A percentile compares a stretch with the other conserved stretches of the same genome.
Evolutionary conservation across 2,329 filamentous ascomycete genomes (phyloP).

Genomic region (Diaporthe caulivora): DNA sequence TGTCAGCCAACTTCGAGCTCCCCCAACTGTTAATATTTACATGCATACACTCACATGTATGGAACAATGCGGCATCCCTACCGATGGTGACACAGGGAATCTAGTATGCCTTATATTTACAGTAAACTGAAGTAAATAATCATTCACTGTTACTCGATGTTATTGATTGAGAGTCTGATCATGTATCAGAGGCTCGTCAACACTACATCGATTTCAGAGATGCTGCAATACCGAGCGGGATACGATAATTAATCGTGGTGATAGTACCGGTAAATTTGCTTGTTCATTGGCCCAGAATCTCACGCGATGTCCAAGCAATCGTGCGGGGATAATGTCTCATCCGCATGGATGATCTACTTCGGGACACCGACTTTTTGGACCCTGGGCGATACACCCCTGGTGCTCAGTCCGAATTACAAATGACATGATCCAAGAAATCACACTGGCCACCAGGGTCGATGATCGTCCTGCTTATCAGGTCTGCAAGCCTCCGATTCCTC

Average conservation of each 20-base stretch:
- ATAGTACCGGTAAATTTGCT: too few species aligned
- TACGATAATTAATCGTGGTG: too few species aligned
- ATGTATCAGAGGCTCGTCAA: too few species aligned
- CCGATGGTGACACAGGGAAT: rapidly evolving
- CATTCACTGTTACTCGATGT: neutral
- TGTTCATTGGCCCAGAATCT: neutral
- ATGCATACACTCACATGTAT: neutral
- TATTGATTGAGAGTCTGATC: too few species aligned
- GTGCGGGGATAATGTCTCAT: neutral
- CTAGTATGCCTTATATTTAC: too few species aligned
- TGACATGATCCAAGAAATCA: neutral
- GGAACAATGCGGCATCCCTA: rapidly evolving
- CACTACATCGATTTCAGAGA: neutral
- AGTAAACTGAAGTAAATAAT: too few species aligned
- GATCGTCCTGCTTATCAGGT: neutral
- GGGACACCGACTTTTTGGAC: neutral
- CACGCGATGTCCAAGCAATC: neutral
- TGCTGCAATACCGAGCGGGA: too few species aligned
- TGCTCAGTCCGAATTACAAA: neutral
- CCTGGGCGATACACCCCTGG: too few species aligned
- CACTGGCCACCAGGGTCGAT: neutral
- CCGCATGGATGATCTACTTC: neutral
- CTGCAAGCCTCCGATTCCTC: neutral
- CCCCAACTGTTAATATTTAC: too few species aligned
- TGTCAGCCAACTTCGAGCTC: too few species aligned